Conservation (phyloP, 768 basidiomycete species). For the Amanita rubescens region DNA sequence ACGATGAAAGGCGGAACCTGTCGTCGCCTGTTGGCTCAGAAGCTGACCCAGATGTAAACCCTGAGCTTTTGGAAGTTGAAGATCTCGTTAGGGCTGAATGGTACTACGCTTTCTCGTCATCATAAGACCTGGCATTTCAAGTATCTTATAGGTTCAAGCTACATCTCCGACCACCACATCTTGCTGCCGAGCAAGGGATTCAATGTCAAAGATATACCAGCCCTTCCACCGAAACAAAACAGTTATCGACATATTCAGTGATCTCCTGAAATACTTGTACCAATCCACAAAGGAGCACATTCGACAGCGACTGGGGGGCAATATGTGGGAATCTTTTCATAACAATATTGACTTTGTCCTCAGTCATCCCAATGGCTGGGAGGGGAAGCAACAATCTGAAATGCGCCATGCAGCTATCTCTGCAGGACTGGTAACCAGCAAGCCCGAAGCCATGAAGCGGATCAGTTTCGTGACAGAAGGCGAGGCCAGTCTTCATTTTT, state of each 20-base stretch:
- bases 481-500: constrained; percentile 48
- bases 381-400: constrained; percentile 40
- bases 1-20: constrained; percentile 2
- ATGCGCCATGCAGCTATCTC: constrained; percentile 39
- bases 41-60: constrained; percentile 1
- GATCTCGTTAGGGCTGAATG: neutral
- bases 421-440: constrained; percentile 34
- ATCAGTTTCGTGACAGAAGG: constrained; percentile 48
- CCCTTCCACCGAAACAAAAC: constrained; percentile 36
- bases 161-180: constrained; percentile 3
- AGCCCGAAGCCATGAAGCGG: constrained; percentile 26
- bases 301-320: constrained; percentile 31
- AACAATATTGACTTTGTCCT: constrained; percentile 37
- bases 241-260: constrained; percentile 35
- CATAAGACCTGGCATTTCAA: neutral
- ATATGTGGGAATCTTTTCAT: constrained; percentile 33
- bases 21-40: constrained; percentile 5
- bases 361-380: constrained; percentile 55
- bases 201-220: constrained; percentile 18
- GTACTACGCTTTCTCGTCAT: neutral
- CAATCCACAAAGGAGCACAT: constrained; percentile 34
- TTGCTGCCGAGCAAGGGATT: constrained; percentile 4
- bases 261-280: constrained; percentile 39
- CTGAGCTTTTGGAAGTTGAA: neutral
- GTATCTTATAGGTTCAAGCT: constrained; percentile 2